A percentile compares a stretch with the other conserved stretches of the same genome.
Conservation (phyloP, 2,329 filamentous ascomycete genomes). For the Talaromyces rugulosus region DNA sequence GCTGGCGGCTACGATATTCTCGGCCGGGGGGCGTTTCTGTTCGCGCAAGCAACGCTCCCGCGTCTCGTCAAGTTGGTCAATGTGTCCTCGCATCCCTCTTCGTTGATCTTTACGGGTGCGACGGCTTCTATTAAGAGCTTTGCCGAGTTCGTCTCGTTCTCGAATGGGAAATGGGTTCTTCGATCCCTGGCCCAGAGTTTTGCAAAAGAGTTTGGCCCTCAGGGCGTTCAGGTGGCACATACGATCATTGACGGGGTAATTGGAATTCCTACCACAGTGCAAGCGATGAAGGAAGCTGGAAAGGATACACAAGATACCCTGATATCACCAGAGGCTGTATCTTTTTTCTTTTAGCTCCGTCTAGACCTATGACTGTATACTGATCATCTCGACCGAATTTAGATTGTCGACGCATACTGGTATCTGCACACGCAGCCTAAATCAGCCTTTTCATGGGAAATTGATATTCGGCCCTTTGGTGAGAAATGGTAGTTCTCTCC, state of each 20-base stretch:
- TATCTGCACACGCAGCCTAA: constrained; percentile 50
- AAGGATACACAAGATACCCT: background rate
- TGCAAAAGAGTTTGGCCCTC: constrained; percentile 52
- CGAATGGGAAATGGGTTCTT: constrained; percentile 50
- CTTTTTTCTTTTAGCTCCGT: background rate
- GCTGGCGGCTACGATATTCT: constrained; percentile 16
- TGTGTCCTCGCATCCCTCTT: constrained; percentile 41
- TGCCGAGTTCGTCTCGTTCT: constrained; percentile 47
- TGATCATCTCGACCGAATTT: background rate
- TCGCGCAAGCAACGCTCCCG: constrained; percentile 47
- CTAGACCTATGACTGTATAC: constrained; percentile 8
- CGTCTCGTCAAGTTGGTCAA: constrained; percentile 41
- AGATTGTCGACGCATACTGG: constrained; percentile 57
- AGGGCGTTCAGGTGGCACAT: constrained; percentile 54
- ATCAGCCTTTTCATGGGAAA: constrained; percentile 51
- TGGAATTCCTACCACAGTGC: constrained; percentile 49
- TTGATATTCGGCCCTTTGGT: constrained; percentile 43
- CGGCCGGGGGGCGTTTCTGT: constrained; percentile 47
- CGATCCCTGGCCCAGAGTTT: constrained; percentile 49
- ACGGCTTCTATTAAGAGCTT: constrained; percentile 52
- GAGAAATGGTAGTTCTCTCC: constrained; percentile 17
- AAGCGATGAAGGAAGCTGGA: constrained; percentile 10
- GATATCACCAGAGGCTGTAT: background rate
- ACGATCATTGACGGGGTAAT: constrained; percentile 55
- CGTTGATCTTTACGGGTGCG: constrained; percentile 52